Evolutionary conservation across 75 land plant species (phyloP).

Genomic region (Pinus albicaulis): DNA sequence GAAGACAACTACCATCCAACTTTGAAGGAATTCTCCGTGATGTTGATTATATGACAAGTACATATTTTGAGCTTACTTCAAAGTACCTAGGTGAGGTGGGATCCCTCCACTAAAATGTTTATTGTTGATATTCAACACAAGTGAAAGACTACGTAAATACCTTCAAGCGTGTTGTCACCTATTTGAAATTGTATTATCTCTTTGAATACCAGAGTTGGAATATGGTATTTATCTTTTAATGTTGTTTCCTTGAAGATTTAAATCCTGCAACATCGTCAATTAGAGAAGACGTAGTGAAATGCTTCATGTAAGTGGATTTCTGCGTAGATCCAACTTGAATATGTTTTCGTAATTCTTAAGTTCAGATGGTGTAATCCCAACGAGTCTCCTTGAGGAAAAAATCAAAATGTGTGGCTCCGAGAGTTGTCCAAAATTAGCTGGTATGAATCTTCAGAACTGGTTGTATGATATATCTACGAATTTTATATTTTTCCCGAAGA

Average conservation of each 20-base stretch:
- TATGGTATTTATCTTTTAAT: constrained; percentile 37
- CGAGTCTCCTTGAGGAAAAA: constrained; percentile 25
- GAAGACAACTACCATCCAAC: constrained; percentile 31
- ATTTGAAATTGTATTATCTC: constrained; percentile 29
- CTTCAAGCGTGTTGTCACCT: constrained; percentile 40
- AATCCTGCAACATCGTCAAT: constrained; percentile 19
- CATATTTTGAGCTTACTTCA: constrained; percentile 32
- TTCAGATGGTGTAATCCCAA: constrained; percentile 44
- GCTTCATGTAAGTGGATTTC: constrained; percentile 42
- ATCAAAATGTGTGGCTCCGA: constrained; percentile 15
- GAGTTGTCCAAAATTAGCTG: constrained; percentile 31
- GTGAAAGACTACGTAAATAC: constrained; percentile 29
- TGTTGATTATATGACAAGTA: constrained; percentile 51
- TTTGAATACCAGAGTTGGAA: constrained; percentile 17
- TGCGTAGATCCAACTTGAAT: constrained; percentile 44
- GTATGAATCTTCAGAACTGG: constrained; percentile 28
- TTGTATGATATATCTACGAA: constrained; percentile 40
- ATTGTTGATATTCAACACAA: constrained; percentile 24
- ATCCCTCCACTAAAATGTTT: constrained; percentile 32
- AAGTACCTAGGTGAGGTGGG: constrained; percentile 31
- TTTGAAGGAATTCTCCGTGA: constrained; percentile 33
- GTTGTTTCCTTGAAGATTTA: constrained; percentile 35
- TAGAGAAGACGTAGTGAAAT: constrained; percentile 42
- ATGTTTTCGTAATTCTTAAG: constrained; percentile 30
- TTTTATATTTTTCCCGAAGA: constrained; percentile 22